Evolutionary conservation across 805 yeast genomes (phyloP), one percentile per base, ranked within the genome.

Genomic region (Candida lessepsii): DNA sequence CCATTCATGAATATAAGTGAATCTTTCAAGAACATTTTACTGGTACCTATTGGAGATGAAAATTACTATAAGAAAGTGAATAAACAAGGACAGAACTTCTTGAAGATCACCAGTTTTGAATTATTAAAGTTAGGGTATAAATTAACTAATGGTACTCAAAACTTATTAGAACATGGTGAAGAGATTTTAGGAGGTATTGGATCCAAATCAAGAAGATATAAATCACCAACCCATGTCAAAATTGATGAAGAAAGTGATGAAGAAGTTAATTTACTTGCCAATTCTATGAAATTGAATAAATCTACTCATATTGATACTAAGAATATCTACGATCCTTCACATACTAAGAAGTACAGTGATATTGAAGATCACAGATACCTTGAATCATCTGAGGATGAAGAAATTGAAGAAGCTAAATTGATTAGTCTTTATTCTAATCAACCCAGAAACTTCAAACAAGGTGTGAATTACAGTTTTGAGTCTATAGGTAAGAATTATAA

Each of bases 81-180:
- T 51, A 81, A 81, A 48, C 95, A 95, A 2, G 82, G 90, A 0
- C 61, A 68, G 39, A 71, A 80, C 6, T 88, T 90, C 61, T 81
- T 90, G 1, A 81, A 75, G 50, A 81, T 84, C 3, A 83, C 97
- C 0, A 76, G 93, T 3, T 84, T 82, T 41, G 96, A 90, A 57
- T 60, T 89, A 24, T 66, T 90, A 32, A 83, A 83, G 50, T 68
- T 90, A 33, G 96, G 96, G 1, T 91, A 86, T 0, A 87, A 84
- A 51, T 56, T 90, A 20, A 90, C 95, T 1, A 83, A 89, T 8
- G 96, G 97, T 0, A 86, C 96, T 0, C 97, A 89, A 53, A 78
- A 81, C 0, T 60, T 86, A 2, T 60, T 90, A 31, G 96, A 89
- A 50, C 79, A 75, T 39, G 81, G 95, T 0, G 97, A 89, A 55